Evolutionary conservation across 768 basidiomycete genomes (phyloP).

Genomic region (Termitomyces sp.): DNA sequence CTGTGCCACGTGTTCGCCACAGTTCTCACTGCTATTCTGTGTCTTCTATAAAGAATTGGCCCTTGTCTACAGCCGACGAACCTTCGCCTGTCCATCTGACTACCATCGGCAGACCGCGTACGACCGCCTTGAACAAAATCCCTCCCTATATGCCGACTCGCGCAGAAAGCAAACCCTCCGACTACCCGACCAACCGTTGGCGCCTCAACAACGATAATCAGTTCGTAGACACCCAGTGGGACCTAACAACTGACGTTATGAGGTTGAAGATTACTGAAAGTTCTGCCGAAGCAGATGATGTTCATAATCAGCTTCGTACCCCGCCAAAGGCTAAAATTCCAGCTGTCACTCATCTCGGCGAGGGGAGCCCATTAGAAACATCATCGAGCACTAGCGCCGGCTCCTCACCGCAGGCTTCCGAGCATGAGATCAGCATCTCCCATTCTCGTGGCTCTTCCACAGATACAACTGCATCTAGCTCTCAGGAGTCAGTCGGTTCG

Average conservation of each 20-base stretch:
- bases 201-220: constrained; percentile 62
- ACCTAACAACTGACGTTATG: constrained; percentile 69
- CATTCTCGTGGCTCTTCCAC: constrained; percentile 85
- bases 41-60: constrained; percentile 42
- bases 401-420: constrained; percentile 68
- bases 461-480: constrained; percentile 62
- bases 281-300: constrained; percentile 48
- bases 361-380: constrained; percentile 71
- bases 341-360: constrained; percentile 55
- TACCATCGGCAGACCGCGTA: constrained; percentile 28
- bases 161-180: constrained; percentile 36
- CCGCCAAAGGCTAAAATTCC: constrained; percentile 64
- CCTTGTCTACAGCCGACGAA: constrained; percentile 37
- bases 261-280: constrained; percentile 66
- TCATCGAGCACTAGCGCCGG: constrained; percentile 68
- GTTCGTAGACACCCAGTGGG: constrained; percentile 65
- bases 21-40: constrained; percentile 19
- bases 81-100: constrained; percentile 31
- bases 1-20: constrained; percentile 31
- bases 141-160: constrained; percentile 46
- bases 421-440: constrained; percentile 62
- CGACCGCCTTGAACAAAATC: constrained; percentile 36
- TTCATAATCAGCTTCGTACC: constrained; percentile 54
- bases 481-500: constrained; percentile 53
- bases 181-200: constrained; percentile 54